Evolutionary conservation across 1,139 yeast species (phyloP).

Genomic region (Candida frijolesensis): DNA sequence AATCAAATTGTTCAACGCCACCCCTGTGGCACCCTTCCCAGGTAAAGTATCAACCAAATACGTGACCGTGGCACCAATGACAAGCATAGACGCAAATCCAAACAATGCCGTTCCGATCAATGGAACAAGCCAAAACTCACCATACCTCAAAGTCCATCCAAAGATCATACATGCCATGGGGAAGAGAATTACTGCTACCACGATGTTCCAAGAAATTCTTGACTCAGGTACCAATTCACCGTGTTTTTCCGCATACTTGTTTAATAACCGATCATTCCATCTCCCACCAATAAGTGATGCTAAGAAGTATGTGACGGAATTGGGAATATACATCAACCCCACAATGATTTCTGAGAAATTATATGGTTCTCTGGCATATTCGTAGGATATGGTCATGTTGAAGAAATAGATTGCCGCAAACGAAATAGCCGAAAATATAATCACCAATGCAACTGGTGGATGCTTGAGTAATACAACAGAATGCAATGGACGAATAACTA

Average conservation of each 20-base stretch:
- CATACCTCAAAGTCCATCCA: constrained; percentile 78
- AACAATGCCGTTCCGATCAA: constrained; percentile 77
- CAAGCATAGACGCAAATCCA: constrained; percentile 84
- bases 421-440: constrained; percentile 64
- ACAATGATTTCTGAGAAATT: constrained; percentile 64
- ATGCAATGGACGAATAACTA: constrained; percentile 50
- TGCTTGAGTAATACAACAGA: constrained; percentile 55
- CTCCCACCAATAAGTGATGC: constrained; percentile 79
- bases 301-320: constrained; percentile 72
- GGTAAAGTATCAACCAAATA: constrained; percentile 85
- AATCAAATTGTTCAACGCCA: constrained; percentile 76
- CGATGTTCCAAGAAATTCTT: constrained; percentile 74
- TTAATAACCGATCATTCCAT: constrained; percentile 70
- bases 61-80: constrained; percentile 79
- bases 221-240: constrained; percentile 77
- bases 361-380: constrained; percentile 68
- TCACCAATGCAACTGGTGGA: constrained; percentile 74
- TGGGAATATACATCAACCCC: constrained; percentile 82
- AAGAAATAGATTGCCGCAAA: constrained; percentile 72
- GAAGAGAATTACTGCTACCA: constrained; percentile 59
- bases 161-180: constrained; percentile 71
- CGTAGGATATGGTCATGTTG: constrained; percentile 71
- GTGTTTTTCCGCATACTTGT: constrained; percentile 53
- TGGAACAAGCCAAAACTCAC: constrained; percentile 74
- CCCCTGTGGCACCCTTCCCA: constrained; percentile 88